Conservation (phyloP, 352 stramenopile species). For the Pythium myriotylum region DNA sequence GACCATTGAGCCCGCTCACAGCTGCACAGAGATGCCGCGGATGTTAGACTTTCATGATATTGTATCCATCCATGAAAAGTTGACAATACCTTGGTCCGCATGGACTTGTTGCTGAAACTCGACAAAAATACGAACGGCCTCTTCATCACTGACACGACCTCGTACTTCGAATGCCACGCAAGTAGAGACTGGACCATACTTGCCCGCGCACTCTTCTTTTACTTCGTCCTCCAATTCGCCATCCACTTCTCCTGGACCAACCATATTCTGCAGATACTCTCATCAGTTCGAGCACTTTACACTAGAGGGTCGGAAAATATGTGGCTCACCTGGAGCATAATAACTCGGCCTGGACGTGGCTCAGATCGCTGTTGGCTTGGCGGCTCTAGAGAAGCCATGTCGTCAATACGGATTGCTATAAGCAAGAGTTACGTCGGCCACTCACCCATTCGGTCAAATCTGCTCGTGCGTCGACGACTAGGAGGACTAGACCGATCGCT, state of each 20-base stretch:
- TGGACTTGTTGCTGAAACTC: constrained; percentile 70
- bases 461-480: not conserved
- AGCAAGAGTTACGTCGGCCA: not conserved
- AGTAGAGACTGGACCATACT: constrained; percentile 78
- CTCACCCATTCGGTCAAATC: constrained; percentile 2
- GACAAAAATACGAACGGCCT: constrained; percentile 91
- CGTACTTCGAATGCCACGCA: constrained; percentile 80
- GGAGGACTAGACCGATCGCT: not conserved
- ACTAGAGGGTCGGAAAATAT: no score
- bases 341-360: constrained; percentile 23
- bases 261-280: constrained; percentile 82
- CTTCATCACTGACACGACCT: constrained; percentile 47
- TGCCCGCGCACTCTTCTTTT: constrained; percentile 82
- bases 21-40: constrained; percentile 36
- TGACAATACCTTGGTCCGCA: constrained; percentile 69
- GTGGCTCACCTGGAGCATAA: constrained; percentile 49
- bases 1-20: constrained; percentile 76
- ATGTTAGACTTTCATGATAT: no score
- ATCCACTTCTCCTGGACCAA: constrained; percentile 88
- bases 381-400: no score
- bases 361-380: not conserved
- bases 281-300: no score
- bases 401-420: not conserved
- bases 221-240: constrained; percentile 87
- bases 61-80: not conserved